Evolutionary conservation across 495 filamentous ascomycete genomes (phyloP).

Genomic region (Penicillium argentinense): DNA sequence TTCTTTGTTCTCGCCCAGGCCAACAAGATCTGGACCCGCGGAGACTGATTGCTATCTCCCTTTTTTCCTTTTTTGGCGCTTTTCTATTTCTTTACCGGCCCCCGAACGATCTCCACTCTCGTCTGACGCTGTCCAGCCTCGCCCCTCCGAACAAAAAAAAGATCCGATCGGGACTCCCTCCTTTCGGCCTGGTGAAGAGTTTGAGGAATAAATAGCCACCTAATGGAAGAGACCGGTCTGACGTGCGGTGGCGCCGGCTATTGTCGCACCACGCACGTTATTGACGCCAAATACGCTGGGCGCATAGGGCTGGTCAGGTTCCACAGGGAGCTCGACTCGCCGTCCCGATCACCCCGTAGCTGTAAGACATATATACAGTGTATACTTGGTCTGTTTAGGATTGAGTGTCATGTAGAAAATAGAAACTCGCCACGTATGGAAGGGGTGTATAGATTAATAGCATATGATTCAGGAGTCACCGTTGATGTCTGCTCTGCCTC

Average conservation of each 20-base stretch:
- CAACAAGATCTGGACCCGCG: background rate
- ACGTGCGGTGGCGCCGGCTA: slow-evolving; percentile 13
- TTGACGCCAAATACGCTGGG: slow-evolving; percentile 2
- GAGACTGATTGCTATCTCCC: background rate
- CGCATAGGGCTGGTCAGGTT: slow-evolving; percentile 16
- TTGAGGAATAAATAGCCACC: slow-evolving; percentile 6
- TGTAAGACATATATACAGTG: background rate
- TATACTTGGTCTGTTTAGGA: no score
- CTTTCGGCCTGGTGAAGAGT: background rate
- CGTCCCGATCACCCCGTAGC: background rate
- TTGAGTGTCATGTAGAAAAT: no score
- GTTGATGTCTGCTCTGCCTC: no score
- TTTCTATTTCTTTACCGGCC: background rate
- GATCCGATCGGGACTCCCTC: background rate
- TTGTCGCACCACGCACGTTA: slow-evolving; percentile 19
- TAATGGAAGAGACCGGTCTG: background rate
- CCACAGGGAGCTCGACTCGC: slow-evolving; percentile 2
- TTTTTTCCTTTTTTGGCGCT: background rate
- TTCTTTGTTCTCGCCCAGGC: background rate
- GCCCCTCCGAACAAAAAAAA: background rate
- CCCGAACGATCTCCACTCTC: slow-evolving; percentile 1
- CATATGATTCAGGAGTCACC: no score
- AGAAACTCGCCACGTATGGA: no score
- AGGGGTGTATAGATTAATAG: no score
- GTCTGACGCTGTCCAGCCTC: background rate